Conservation (phyloP, 1,284 basidiomycete genomes). For the Leccinum fuscescens region DNA sequence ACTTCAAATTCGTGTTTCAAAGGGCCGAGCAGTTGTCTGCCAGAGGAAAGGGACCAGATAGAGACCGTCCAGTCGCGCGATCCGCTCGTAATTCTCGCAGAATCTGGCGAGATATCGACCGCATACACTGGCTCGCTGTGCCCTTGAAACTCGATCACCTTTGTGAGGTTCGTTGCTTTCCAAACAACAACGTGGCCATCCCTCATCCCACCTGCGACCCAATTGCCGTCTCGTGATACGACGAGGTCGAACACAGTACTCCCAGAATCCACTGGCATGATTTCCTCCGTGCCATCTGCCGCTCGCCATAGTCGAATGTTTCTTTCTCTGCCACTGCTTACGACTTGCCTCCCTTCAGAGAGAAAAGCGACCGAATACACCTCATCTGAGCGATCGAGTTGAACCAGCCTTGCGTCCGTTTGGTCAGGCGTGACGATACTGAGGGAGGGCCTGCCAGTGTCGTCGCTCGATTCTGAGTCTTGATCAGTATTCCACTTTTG, state of each 20-base stretch:
- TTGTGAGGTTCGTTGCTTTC: background rate
- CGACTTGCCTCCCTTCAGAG: background rate
- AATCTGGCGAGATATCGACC: background rate
- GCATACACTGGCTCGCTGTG: background rate
- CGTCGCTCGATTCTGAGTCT: background rate
- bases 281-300: background rate
- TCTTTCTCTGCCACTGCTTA: background rate
- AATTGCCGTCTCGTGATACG: background rate
- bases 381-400: background rate
- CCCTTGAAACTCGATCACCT: background rate
- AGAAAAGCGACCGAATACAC: background rate
- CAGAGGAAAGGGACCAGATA: background rate
- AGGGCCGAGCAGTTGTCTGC: slow-evolving; percentile 1
- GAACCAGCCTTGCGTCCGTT: background rate
- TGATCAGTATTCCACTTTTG: background rate
- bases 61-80: background rate
- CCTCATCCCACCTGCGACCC: background rate
- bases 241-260: background rate
- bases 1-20: slow-evolving; percentile 3
- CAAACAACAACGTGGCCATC: background rate
- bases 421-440: background rate
- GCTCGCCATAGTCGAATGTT: background rate
- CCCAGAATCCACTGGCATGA: background rate
- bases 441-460: background rate
- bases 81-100: background rate